Evolutionary conservation across 805 yeast species (phyloP).

Genomic region (Ogataea minuta): DNA sequence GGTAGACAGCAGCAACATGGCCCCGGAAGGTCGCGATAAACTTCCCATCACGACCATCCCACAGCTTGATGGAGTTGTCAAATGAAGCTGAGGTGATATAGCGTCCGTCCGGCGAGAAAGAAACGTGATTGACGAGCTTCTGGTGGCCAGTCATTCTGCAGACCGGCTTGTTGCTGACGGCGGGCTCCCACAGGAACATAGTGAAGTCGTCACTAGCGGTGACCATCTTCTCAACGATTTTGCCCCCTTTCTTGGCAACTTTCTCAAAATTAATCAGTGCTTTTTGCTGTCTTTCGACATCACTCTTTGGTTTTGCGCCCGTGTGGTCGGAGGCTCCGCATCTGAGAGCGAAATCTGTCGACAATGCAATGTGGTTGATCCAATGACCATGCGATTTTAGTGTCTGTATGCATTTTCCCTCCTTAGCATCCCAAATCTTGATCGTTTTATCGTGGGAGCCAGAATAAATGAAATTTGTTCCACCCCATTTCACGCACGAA

Average conservation of each 20-base stretch:
- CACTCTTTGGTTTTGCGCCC: constrained; percentile 43
- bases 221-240: constrained; percentile 70
- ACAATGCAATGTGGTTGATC: constrained; percentile 91
- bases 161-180: constrained; percentile 74
- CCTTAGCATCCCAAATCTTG: constrained; percentile 81
- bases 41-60: constrained; percentile 95
- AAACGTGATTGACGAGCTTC: constrained; percentile 91
- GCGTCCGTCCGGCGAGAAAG: constrained; percentile 94
- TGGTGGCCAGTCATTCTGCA: constrained; percentile 98
- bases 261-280: constrained; percentile 64
- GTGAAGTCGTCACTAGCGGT: constrained; percentile 98
- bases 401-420: constrained; percentile 76
- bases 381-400: constrained; percentile 93
- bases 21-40: constrained; percentile 90
- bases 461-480: constrained; percentile 76
- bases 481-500: constrained; percentile 97
- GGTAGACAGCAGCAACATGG: constrained; percentile 97
- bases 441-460: constrained; percentile 95
- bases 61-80: constrained; percentile 90
- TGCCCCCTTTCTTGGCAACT: constrained; percentile 58
- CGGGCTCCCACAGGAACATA: constrained; percentile 96
- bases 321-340: constrained; percentile 86
- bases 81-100: constrained; percentile 88
- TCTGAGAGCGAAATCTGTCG: constrained; percentile 85
- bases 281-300: constrained; percentile 45